phyloP scores from a whole-genome alignment of 2,329 filamentous ascomycete species.

The Xylaria sp. region DNA sequence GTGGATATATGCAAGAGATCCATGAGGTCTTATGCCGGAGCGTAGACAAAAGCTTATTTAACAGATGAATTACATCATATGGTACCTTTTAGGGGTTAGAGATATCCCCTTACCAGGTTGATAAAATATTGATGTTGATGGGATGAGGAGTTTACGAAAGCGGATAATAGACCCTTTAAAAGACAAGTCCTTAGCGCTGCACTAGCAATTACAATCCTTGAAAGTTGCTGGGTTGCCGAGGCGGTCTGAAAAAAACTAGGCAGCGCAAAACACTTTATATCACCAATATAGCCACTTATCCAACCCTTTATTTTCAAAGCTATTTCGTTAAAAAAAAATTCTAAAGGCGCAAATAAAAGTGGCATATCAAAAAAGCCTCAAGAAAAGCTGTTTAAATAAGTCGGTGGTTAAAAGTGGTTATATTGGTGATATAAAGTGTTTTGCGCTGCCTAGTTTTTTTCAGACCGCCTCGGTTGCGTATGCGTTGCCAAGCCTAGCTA shows the following conservation, averaged over 20 bases:
- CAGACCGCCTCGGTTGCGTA: no score
- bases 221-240: background rate
- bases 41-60: background rate
- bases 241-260: no score
- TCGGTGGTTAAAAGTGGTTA: no score
- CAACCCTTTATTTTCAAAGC: no score
- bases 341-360: no score
- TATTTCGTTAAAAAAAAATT: no score
- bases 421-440: no score
- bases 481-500: slow-evolving; percentile 20
- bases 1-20: background rate
- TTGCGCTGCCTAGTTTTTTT: no score
- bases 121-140: background rate
- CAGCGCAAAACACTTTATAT: no score
- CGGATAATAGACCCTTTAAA: background rate
- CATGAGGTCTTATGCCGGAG: background rate
- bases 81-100: background rate
- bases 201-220: slow-evolving; percentile 3
- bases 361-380: no score
- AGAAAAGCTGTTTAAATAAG: no score
- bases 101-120: background rate
- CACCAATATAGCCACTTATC: no score
- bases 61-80: background rate
- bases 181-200: background rate
- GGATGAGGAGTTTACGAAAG: background rate